Conservation (phyloP, 1,284 basidiomycete genomes). For the Rhodotorula sp. region DNA sequence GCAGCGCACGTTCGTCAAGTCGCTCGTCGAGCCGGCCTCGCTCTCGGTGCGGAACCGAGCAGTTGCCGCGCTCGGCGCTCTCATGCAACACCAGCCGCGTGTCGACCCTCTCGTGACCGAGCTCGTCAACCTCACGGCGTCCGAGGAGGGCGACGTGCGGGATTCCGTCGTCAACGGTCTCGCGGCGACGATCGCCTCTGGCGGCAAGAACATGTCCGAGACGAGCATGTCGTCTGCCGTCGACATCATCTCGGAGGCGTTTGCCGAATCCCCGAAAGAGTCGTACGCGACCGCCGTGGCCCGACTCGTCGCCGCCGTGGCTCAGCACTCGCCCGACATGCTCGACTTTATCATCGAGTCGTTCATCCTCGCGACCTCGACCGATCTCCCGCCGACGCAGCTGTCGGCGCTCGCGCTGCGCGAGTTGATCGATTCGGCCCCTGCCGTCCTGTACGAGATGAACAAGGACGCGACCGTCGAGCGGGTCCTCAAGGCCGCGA, state of each 20-base stretch:
- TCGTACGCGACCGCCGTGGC: slow-evolving; percentile 70
- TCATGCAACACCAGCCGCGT: slow-evolving; percentile 86
- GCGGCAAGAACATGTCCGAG: slow-evolving; percentile 71
- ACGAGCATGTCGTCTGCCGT: slow-evolving; percentile 69
- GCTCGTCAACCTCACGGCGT: slow-evolving; percentile 59
- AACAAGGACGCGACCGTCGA: slow-evolving; percentile 63
- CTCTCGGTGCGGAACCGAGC: slow-evolving; percentile 77
- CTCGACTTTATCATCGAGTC: slow-evolving; percentile 70
- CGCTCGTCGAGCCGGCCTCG: slow-evolving; percentile 76
- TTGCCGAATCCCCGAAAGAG: slow-evolving; percentile 70
- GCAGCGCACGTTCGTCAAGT: slow-evolving; percentile 95
- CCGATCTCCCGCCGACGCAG: slow-evolving; percentile 64
- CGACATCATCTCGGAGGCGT: slow-evolving; percentile 76
- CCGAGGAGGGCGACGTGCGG: slow-evolving; percentile 67
- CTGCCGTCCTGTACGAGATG: slow-evolving; percentile 66
- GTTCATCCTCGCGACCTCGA: slow-evolving; percentile 58
- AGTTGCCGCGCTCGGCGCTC: slow-evolving; percentile 77
- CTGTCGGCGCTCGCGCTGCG: slow-evolving; percentile 67
- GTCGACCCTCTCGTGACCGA: slow-evolving; percentile 71
- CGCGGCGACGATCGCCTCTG: slow-evolving; percentile 71
- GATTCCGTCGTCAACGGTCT: slow-evolving; percentile 74
- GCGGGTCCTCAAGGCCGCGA: slow-evolving; percentile 70
- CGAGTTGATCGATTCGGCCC: slow-evolving; percentile 58
- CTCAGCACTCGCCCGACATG: slow-evolving; percentile 61
- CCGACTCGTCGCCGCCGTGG: slow-evolving; percentile 65